phyloP scores from a whole-genome alignment of 768 basidiomycete genomes.

The Phylloporus sp. region DNA sequence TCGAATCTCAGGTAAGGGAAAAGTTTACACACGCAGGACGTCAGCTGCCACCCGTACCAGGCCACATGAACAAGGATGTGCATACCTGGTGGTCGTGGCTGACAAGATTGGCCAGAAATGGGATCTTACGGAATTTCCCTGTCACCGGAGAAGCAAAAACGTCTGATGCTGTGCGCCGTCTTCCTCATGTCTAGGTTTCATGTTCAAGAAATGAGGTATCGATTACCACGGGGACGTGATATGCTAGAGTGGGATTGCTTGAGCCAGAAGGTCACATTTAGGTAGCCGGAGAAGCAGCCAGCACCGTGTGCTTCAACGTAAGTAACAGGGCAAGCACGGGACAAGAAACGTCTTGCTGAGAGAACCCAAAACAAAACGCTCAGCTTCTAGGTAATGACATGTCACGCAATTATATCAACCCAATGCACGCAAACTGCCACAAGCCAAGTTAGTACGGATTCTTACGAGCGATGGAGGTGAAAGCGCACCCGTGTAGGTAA shows the following conservation, averaged over 20 bases:
- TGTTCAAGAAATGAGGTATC: conserved; percentile 3
- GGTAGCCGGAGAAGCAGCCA: neutral
- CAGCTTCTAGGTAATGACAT: neutral
- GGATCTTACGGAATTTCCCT: conserved; percentile 18
- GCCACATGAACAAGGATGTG: neutral
- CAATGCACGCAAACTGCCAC: neutral
- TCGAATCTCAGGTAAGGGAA: conserved; percentile 12
- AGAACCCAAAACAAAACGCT: neutral
- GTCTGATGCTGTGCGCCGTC: conserved; percentile 19
- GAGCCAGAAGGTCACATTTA: neutral
- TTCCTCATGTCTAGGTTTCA: conserved; percentile 11
- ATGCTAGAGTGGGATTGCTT: neutral
- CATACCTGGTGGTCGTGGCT: neutral
- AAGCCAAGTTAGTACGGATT: conserved; percentile 2
- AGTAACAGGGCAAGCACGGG: neutral
- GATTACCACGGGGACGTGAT: conserved; percentile 5
- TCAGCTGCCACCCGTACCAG: conserved; percentile 10
- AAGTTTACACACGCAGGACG: conserved; percentile 6
- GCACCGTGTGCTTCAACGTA: neutral
- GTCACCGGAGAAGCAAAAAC: conserved; percentile 19
- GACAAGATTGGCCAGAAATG: conserved; percentile 5
- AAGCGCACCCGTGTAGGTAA: conserved; percentile 8
- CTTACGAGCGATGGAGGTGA: neutral
- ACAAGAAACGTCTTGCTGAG: neutral
- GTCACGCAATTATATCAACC: neutral